phyloP scores from a whole-genome alignment of 345 rosid species.

The Corchorus olitorius region DNA sequence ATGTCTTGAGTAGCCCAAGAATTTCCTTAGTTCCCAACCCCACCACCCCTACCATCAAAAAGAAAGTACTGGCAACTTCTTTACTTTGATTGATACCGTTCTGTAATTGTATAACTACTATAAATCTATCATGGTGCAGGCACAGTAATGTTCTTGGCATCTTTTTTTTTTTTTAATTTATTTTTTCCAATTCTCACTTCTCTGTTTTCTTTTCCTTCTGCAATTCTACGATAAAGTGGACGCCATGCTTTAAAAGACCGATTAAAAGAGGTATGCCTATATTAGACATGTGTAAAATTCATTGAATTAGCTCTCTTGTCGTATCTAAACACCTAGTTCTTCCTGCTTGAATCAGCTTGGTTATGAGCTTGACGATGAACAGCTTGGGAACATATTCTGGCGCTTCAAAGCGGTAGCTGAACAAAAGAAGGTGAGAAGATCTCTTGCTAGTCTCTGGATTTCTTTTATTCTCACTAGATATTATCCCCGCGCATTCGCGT shows the following conservation, averaged over 20 bases:
- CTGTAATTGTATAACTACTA: background rate
- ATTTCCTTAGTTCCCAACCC: background rate
- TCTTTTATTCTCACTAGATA: background rate
- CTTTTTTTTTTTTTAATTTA: background rate
- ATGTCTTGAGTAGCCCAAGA: background rate
- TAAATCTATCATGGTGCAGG: background rate
- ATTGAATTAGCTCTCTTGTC: slow-evolving; percentile 1
- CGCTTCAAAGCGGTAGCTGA: slow-evolving; percentile 90
- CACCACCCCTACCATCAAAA: background rate
- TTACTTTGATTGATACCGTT: background rate
- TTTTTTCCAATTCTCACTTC: background rate
- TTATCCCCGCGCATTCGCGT: too few relatives aligned
- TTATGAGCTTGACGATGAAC: slow-evolving; percentile 71
- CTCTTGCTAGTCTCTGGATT: background rate
- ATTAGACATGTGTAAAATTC: background rate
- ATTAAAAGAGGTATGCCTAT: slow-evolving; percentile 64
- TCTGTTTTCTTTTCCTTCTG: slow-evolving; percentile 8
- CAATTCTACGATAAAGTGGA: slow-evolving; percentile 57
- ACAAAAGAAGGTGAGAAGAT: slow-evolving; percentile 67
- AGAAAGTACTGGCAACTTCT: background rate
- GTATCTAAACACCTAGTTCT: slow-evolving; percentile 21
- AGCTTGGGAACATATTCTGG: slow-evolving; percentile 80
- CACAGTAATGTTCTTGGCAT: background rate
- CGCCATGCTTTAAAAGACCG: slow-evolving; percentile 88
- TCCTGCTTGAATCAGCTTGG: slow-evolving; percentile 65